Conservation (phyloP, 345 rosid species). For the Durio zibethinus region DNA sequence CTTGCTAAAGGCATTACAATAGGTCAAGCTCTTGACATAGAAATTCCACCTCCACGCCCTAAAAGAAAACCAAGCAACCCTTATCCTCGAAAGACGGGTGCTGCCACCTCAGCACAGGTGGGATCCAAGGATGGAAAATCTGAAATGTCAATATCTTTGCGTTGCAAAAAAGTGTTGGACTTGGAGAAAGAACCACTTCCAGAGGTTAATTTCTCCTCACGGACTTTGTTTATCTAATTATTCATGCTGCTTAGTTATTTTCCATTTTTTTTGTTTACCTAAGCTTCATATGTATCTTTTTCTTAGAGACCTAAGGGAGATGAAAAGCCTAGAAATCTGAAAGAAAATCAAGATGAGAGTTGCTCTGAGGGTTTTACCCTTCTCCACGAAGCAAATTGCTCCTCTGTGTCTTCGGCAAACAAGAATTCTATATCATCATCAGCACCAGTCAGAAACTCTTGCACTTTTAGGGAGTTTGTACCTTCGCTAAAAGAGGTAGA, state of each 20-base stretch:
- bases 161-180: conserved; percentile 46
- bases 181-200: conserved; percentile 56
- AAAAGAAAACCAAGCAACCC: conserved; percentile 94
- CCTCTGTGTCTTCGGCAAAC: conserved; percentile 51
- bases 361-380: conserved; percentile 60
- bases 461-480: conserved; percentile 57
- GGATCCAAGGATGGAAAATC: conserved; percentile 52
- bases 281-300: conserved; percentile 18
- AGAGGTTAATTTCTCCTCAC: conserved; percentile 46
- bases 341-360: conserved; percentile 58
- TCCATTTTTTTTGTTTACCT: conserved; percentile 13
- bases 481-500: conserved; percentile 47
- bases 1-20: conserved; percentile 68
- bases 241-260: conserved; percentile 7
- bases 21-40: conserved; percentile 72
- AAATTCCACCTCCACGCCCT: conserved; percentile 97
- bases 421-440: conserved; percentile 41
- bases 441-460: conserved; percentile 33
- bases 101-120: conserved; percentile 29
- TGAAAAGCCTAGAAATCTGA: conserved; percentile 38
- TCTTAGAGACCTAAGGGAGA: conserved; percentile 50
- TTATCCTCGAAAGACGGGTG: conserved; percentile 77
- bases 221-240: conserved; percentile 1
- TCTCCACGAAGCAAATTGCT: conserved; percentile 47
- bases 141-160: conserved; percentile 40